Percentiles rank a stretch among this genome's conserved stretches.
Evolutionary conservation across 495 filamentous ascomycete species (phyloP).

Genomic region (Daldinia vernicosa): DNA sequence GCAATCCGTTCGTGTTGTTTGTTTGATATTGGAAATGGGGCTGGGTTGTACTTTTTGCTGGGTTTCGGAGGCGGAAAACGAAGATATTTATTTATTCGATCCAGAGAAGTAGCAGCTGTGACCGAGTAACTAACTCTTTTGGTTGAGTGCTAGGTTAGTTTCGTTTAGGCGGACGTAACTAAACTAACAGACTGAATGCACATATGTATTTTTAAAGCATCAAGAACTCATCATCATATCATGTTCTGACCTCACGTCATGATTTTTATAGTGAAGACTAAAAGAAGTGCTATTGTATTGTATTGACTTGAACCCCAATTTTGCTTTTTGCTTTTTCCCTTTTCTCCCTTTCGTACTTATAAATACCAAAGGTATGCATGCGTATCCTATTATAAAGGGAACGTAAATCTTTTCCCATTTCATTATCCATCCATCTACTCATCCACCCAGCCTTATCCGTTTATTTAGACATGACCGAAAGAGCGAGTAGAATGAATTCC

Average conservation of each 20-base stretch:
- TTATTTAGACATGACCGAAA: background rate
- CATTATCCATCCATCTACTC: background rate
- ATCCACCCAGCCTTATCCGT: background rate
- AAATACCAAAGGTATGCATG: background rate
- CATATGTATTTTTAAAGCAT: background rate
- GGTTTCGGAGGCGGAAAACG: background rate
- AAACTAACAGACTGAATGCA: constrained; percentile 5
- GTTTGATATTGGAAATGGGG: constrained; percentile 4
- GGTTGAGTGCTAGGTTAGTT: background rate
- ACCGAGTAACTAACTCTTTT: background rate
- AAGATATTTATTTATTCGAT: background rate
- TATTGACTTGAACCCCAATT: background rate
- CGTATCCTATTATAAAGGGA: background rate
- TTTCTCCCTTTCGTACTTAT: background rate
- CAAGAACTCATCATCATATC: background rate
- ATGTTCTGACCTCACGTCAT: background rate
- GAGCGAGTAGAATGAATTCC: background rate
- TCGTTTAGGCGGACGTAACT: background rate
- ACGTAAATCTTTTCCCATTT: background rate
- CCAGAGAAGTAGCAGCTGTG: background rate
- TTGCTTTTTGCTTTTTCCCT: background rate
- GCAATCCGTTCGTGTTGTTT: constrained; percentile 5
- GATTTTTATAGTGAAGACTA: background rate
- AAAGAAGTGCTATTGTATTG: background rate
- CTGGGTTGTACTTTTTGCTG: background rate